Evolutionary conservation across 495 filamentous ascomycete genomes (phyloP).

Genomic region (Paragyromitra xinjiangensis): DNA sequence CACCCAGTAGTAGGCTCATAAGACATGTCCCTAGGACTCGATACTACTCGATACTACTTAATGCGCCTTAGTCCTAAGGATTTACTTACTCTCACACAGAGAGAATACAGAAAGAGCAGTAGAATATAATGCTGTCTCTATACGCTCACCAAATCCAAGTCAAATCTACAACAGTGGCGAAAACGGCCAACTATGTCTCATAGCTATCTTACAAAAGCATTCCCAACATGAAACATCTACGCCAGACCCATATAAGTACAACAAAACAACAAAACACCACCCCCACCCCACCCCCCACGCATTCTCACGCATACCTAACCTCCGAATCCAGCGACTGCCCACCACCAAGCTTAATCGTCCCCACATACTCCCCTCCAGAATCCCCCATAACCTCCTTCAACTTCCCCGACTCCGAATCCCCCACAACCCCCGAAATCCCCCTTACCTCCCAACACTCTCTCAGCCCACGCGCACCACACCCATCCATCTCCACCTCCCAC

Average conservation of each 20-base stretch:
- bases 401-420: conserved; percentile 29
- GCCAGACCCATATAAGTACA: not conserved
- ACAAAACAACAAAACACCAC: not conserved
- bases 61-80: too few relatives aligned
- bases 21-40: too few relatives aligned
- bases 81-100: too few relatives aligned
- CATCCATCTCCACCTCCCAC: conserved; percentile 47
- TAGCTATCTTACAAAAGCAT: not conserved
- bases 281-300: not conserved
- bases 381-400: conserved; percentile 12
- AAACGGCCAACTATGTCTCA: not conserved
- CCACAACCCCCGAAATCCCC: conserved; percentile 43
- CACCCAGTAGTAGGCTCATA: not conserved
- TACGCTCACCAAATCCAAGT: too few relatives aligned
- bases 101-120: too few relatives aligned
- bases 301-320: conserved; percentile 32
- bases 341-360: conserved; percentile 37
- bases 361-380: conserved; percentile 29
- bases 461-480: conserved; percentile 27
- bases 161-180: too few relatives aligned
- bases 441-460: conserved; percentile 48
- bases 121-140: too few relatives aligned
- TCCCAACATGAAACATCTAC: not conserved
- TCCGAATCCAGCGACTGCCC: conserved; percentile 3
- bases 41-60: too few relatives aligned